Conservation (phyloP, 805 yeast species). For the Candida odintsovae region DNA sequence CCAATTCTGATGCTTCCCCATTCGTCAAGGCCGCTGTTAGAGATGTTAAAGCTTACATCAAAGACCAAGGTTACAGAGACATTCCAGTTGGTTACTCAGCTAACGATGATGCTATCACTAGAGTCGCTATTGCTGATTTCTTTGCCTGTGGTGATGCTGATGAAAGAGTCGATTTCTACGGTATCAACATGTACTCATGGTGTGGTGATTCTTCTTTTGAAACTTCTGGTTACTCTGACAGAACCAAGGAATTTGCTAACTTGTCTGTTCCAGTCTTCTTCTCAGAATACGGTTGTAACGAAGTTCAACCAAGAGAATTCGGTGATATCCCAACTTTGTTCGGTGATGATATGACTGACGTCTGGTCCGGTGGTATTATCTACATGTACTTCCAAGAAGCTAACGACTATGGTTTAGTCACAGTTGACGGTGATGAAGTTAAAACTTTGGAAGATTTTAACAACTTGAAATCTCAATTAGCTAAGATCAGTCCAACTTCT, state of each 20-base stretch:
- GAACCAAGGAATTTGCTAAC: conserved; percentile 69
- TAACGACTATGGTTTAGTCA: conserved; percentile 76
- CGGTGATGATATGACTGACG: conserved; percentile 70
- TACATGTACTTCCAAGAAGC: conserved; percentile 87
- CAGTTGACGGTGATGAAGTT: conserved; percentile 44
- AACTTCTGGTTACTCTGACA: conserved; percentile 60
- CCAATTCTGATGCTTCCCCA: conserved; percentile 77
- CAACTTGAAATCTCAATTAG: conserved; percentile 50
- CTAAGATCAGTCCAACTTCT: conserved; percentile 44
- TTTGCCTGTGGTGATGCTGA: conserved; percentile 67
- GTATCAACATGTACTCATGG: conserved; percentile 87
- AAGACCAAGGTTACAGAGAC: conserved; percentile 53
- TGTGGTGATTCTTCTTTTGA: conserved; percentile 62
- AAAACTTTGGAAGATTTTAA: conserved; percentile 57
- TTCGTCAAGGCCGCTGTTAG: conserved; percentile 88
- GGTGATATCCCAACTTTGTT: conserved; percentile 67
- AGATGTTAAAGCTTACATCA: conserved; percentile 69
- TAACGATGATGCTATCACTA: conserved; percentile 68
- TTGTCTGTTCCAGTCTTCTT: conserved; percentile 77
- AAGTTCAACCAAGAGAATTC: conserved; percentile 66
- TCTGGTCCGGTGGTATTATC: conserved; percentile 93
- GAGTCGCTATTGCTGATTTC: conserved; percentile 71
- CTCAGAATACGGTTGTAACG: conserved; percentile 87
- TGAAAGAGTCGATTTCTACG: conserved; percentile 66
- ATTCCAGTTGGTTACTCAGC: conserved; percentile 91